Evolutionary conservation across 2,329 filamentous ascomycete species (phyloP).

Genomic region (Trichophyton simii): DNA sequence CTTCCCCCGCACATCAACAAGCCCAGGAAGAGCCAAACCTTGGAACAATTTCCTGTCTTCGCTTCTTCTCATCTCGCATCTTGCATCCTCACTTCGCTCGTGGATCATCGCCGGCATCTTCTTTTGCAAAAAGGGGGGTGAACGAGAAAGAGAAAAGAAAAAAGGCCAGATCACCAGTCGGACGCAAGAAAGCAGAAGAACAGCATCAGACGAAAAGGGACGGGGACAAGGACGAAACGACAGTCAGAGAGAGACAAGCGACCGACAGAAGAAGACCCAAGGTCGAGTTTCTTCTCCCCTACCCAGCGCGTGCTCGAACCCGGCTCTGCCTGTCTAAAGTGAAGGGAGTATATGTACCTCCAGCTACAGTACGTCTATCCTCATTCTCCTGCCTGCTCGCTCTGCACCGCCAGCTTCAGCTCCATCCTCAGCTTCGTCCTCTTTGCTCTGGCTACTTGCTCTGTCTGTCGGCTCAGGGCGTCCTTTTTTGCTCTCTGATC

Average conservation of each 20-base stretch:
- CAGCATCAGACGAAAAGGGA: not conserved
- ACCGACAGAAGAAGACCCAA: not conserved
- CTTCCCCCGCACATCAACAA: not conserved
- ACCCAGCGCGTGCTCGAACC: not conserved
- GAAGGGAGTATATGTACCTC: constrained; percentile 2
- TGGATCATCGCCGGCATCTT: not conserved
- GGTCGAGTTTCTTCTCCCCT: not conserved
- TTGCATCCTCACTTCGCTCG: not conserved
- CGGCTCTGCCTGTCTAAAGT: not conserved
- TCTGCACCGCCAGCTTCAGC: not conserved
- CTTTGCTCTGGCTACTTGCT: no score
- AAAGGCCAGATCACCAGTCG: not conserved
- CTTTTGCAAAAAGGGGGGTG: not conserved
- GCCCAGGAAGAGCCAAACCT: not conserved
- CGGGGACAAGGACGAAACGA: not conserved
- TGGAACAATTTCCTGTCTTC: not conserved
- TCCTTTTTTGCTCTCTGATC: not conserved
- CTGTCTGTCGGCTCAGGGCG: no score
- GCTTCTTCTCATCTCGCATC: not conserved
- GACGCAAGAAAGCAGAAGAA: not conserved
- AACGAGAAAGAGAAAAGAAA: no score
- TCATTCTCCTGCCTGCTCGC: not conserved
- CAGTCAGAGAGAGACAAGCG: not conserved
- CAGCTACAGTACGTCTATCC: constrained; percentile 1
- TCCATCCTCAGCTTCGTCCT: not conserved